These are phyloP conservation scores for Dalbergia oliveri DNA, from an alignment of 306 rosid species.

Conservation along the genomic window DNA sequence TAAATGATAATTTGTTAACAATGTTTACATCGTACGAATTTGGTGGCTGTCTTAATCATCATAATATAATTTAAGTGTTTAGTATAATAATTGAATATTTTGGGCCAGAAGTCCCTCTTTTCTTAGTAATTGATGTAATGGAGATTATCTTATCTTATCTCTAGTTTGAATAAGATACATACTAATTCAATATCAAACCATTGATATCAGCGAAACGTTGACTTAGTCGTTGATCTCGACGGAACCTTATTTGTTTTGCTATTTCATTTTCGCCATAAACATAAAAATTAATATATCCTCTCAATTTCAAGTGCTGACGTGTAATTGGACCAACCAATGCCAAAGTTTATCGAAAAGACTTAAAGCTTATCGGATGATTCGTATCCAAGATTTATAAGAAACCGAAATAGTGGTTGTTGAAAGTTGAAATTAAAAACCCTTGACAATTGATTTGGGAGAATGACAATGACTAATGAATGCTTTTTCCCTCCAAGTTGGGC, in stretches of 20 bases:
- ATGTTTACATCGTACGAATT: not conserved
- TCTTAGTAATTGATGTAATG: not conserved
- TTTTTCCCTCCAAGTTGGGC: not conserved
- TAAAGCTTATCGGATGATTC: slow-evolving; percentile 12
- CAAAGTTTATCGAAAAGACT: not conserved
- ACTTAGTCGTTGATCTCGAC: not conserved
- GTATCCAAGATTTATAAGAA: not conserved
- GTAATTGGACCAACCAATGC: not conserved
- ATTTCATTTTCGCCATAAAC: not conserved
- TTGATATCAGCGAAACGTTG: slow-evolving; percentile 6
- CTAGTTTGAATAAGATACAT: slow-evolving; percentile 5
- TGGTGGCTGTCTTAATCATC: slow-evolving; percentile 25
- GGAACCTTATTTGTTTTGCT: not conserved
- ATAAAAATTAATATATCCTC: not conserved
- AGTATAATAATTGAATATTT: slow-evolving; percentile 24
- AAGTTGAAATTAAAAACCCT: slow-evolving; percentile 4
- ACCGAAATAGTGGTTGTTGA: not conserved
- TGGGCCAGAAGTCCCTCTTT: not conserved
- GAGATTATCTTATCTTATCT: slow-evolving; percentile 41
- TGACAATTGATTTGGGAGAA: not conserved
- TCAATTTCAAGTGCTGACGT: slow-evolving; percentile 4
- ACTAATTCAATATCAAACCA: not conserved
- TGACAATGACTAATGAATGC: not conserved
- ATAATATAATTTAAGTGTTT: slow-evolving; percentile 13
- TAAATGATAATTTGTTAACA: not conserved